Base-by-base conservation (phyloP, 306 rosid species). In the Styphnolobium japonicum region DNA sequence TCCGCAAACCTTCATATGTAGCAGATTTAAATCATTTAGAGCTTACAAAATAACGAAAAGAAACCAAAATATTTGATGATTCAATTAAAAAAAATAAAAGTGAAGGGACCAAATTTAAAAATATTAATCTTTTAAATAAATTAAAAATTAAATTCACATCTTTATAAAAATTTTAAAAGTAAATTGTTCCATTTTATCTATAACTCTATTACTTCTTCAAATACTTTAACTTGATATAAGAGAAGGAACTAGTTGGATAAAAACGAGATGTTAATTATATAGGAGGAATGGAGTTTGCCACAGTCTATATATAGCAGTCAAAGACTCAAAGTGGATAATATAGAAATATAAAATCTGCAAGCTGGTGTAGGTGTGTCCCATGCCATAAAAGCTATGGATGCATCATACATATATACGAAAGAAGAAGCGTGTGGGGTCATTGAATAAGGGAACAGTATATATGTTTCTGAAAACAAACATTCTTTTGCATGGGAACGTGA, bases 401-500 rank as follows among this genome's bases (percentile, higher is more conserved):
- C 53, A 70, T 71, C 43, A 52, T 8, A 56, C 29, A 72, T 11
- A 43, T 7, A 37, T 56, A 58, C 9, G n/a, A 36, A 51, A 79
- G 33, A 25, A n/a, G 57, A 49, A 45, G 39, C 31, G 60, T 74
- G 77, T 55, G 71, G 82, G 81, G 86, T 74, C 89, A 86, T 61
- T 18, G 10, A 60, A 15, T 6, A 51, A 67, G 51, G 10, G 22
- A 53, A 29, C 31, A 39, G 52, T 75, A 61, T 42, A 27, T 40
- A 21, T 0, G 66, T 75, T 51, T 70, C 23, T 19, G 69, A 76
- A 62, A 83, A 73, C 57, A 66, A 53, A 27, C 77, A 71, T 78
- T 80, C 63, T 76, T 76, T 25, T 63, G 84, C 83, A 83, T 75
- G 83, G 83, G 73, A 75, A 77, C 33, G 67, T 64, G 80, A 75